Percentiles rank a stretch among this genome's conserved stretches.
These are phyloP conservation scores for Datisca glomerata DNA, from an alignment of 306 rosid genomes.

Conservation along the genomic window DNA sequence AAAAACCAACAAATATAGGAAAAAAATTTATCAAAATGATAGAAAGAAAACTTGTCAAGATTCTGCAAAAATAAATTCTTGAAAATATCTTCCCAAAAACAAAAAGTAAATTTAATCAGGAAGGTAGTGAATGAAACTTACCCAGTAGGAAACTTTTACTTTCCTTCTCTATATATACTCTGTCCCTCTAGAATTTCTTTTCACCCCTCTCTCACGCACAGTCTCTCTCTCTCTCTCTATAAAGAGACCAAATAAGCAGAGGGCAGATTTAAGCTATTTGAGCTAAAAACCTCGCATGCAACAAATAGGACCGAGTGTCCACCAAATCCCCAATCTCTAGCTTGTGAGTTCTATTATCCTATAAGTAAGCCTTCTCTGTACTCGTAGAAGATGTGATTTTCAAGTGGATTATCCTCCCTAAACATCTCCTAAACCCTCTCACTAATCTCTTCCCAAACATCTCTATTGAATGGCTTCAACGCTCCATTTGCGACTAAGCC, in stretches of 20 bases:
- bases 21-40: not conserved
- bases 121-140: not conserved
- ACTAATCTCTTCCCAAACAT: too few relatives aligned
- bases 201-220: not conserved
- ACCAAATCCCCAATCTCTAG: constrained; percentile 9
- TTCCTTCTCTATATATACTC: not conserved
- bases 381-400: not conserved
- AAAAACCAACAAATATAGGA: not conserved
- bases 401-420: too few relatives aligned
- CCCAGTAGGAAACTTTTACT: not conserved
- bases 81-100: not conserved
- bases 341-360: not conserved
- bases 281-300: constrained; percentile 10
- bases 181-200: not conserved
- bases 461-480: too few relatives aligned
- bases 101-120: not conserved
- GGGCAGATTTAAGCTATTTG: not conserved
- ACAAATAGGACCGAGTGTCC: constrained; percentile 9
- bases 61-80: not conserved
- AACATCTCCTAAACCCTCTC: too few relatives aligned
- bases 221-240: not conserved
- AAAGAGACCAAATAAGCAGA: not conserved
- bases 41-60: not conserved
- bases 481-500: too few relatives aligned
- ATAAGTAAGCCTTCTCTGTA: not conserved